Evolutionary conservation across 2,329 filamentous ascomycete genomes (phyloP).

Genomic region (Claviceps spartinae): DNA sequence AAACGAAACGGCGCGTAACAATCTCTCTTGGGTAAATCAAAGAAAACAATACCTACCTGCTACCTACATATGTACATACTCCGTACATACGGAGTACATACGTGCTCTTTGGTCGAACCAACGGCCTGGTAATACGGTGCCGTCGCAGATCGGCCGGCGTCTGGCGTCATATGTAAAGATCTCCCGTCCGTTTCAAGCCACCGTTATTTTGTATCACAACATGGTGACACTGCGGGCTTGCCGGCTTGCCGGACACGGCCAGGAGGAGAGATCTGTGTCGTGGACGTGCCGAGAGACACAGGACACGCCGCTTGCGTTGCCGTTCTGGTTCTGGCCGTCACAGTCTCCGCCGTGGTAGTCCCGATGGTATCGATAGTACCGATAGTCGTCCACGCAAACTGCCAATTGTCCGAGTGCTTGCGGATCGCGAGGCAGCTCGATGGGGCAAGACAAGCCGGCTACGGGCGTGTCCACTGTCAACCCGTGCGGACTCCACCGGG

Average conservation of each 20-base stretch:
- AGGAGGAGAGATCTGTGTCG: neutral
- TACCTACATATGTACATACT: too few relatives aligned
- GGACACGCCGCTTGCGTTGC: neutral
- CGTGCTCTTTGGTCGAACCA: too few relatives aligned
- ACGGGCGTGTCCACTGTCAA: neutral
- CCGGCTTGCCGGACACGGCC: neutral
- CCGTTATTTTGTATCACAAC: too few relatives aligned
- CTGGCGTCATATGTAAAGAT: too few relatives aligned
- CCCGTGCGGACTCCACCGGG: too few relatives aligned
- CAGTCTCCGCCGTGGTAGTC: neutral
- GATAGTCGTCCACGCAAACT: neutral
- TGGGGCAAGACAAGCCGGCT: neutral
- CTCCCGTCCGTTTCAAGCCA: too few relatives aligned
- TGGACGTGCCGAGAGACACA: neutral
- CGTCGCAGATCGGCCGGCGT: too few relatives aligned
- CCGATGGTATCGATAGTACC: neutral
- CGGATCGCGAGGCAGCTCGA: neutral
- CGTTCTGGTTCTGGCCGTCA: neutral
- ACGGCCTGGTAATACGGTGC: too few relatives aligned
- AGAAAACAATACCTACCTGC: too few relatives aligned
- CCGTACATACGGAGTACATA: too few relatives aligned
- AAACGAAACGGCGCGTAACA: too few relatives aligned
- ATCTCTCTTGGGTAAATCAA: too few relatives aligned
- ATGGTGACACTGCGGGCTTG: neutral
- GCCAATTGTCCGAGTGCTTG: conserved; percentile 1